Conservation (phyloP, 2,329 filamentous ascomycete genomes). For the Diaporthe citriasiana region DNA sequence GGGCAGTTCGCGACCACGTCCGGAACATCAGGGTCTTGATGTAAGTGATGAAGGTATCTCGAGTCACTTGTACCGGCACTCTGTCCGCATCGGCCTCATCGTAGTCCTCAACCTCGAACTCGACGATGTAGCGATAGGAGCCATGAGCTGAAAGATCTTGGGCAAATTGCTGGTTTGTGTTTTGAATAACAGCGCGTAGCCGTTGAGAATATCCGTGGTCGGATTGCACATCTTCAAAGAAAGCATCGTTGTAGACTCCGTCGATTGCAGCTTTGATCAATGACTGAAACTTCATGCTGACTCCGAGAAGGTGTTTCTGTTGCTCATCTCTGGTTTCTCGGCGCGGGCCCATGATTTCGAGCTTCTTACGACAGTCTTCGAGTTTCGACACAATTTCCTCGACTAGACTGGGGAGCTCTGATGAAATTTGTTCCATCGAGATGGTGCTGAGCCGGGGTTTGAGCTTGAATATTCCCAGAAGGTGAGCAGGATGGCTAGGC, state of each 20-base stretch:
- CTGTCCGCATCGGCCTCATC: too few species aligned
- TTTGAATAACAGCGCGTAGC: constrained; percentile 37
- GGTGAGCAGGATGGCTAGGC: constrained; percentile 51
- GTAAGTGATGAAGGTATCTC: background rate
- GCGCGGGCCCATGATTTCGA: constrained; percentile 42
- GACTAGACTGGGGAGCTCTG: constrained; percentile 46
- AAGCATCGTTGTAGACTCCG: constrained; percentile 47
- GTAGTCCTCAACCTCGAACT: background rate
- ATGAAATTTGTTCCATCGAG: constrained; percentile 44
- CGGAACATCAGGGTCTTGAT: constrained; percentile 20
- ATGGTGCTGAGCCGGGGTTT: constrained; percentile 40
- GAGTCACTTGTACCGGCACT: too few species aligned
- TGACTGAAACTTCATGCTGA: constrained; percentile 47
- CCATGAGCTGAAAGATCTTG: background rate
- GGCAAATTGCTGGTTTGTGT: constrained; percentile 31
- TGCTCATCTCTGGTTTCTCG: constrained; percentile 46
- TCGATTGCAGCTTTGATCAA: constrained; percentile 48
- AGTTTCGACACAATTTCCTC: constrained; percentile 43
- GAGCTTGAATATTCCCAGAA: constrained; percentile 44
- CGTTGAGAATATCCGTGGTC: constrained; percentile 31
- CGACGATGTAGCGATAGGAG: constrained; percentile 14
- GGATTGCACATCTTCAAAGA: constrained; percentile 42
- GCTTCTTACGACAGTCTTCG: constrained; percentile 32
- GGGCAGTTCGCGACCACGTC: constrained; percentile 38
- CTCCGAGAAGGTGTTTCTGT: constrained; percentile 49